Evolutionary conservation across 2,329 filamentous ascomycete species (phyloP), one percentile per base, ranked within the genome.

Genomic region (Aspergillus sojae): DNA sequence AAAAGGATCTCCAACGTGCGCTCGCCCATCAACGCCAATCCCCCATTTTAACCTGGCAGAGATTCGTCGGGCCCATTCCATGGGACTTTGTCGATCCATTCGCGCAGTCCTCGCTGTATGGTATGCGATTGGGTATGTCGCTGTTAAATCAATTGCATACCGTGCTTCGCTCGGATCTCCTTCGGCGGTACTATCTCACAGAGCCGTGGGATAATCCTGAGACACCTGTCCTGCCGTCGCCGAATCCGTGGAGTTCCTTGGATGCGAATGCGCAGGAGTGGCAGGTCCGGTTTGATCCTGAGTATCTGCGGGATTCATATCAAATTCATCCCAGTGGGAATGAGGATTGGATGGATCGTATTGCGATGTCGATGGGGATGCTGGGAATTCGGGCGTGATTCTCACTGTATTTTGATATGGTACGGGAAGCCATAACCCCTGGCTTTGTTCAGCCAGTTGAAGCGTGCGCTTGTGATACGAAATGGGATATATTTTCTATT

Each of bases 281-380:
- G 58, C 57, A 59, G 30, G 28, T 62, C 19, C 34, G 45, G 3
- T 58, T 66, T 34, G 53, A 65, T 26, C 60, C 60, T 1, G 32
- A 60, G 21, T 62, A 53, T 36, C 36, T 50, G 5, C 46, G 52
- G 5, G 21, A 32, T 9, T 23, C 30, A 2, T 56, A 60, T 36
- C 46, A 45, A 34, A 39, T 61, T 34, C 36, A 50, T 30, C 46
- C 58, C 1, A 34, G 53, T 21, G 23, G 59, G 6, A 63, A 54
- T 26, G 57, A 60, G 1, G 46, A 62, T 5, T 67, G 62, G 62
- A 62, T 62, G 58, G 67, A 67, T 50, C 50, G 55, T 7, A 62
- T 68, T 32, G 55, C 50, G 19, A 62, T 65, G 55, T 66, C 63
- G 34, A 64, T 67, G 58, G 65, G 67, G 4, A 62, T 68, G 63